Percentiles rank a stretch among this genome's conserved stretches.
phyloP scores from a whole-genome alignment of 192 early-diverging fungal species.

The Coemansia erecta region DNA sequence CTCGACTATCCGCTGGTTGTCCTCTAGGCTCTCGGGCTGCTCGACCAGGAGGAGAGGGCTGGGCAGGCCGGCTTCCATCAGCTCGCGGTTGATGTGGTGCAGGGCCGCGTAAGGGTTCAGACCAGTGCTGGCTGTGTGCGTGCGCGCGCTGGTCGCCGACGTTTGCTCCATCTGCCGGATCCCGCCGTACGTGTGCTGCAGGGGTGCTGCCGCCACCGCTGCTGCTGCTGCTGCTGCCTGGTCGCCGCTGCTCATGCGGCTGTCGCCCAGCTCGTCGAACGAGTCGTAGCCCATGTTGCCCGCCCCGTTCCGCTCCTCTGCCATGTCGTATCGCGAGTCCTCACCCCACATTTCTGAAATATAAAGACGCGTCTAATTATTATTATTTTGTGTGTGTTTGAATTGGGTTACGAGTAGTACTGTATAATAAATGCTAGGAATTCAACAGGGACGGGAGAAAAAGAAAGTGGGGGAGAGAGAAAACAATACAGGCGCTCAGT shows the following conservation, averaged over 20 bases:
- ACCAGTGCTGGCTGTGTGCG: slow-evolving; percentile 3
- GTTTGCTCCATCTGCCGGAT: slow-evolving; percentile 51
- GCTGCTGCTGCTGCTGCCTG: not conserved
- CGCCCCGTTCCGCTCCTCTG: slow-evolving; percentile 2
- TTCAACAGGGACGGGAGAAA: too few species aligned
- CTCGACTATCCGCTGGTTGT: slow-evolving; percentile 45
- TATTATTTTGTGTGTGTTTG: too few species aligned
- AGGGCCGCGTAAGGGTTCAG: slow-evolving; percentile 34
- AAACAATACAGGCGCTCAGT: too few species aligned
- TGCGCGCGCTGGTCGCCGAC: slow-evolving; percentile 29
- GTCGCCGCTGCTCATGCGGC: not conserved
- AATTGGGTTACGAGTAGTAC: too few species aligned
- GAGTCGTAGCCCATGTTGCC: slow-evolving; percentile 30
- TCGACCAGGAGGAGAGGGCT: slow-evolving; percentile 45
- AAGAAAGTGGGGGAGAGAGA: too few species aligned
- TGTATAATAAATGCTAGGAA: too few species aligned
- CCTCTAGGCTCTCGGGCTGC: slow-evolving; percentile 36
- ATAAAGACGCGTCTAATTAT: too few species aligned
- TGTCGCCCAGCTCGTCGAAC: slow-evolving; percentile 25
- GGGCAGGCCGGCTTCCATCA: slow-evolving; percentile 48
- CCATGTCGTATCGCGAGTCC: slow-evolving; percentile 10
- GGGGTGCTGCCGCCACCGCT: too few species aligned
- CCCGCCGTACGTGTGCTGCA: slow-evolving; percentile 38
- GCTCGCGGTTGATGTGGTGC: slow-evolving; percentile 51
- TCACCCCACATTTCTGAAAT: slow-evolving; percentile 30